phyloP scores from a whole-genome alignment of 129 eudicot genomes.

The Sambucus nigra region DNA sequence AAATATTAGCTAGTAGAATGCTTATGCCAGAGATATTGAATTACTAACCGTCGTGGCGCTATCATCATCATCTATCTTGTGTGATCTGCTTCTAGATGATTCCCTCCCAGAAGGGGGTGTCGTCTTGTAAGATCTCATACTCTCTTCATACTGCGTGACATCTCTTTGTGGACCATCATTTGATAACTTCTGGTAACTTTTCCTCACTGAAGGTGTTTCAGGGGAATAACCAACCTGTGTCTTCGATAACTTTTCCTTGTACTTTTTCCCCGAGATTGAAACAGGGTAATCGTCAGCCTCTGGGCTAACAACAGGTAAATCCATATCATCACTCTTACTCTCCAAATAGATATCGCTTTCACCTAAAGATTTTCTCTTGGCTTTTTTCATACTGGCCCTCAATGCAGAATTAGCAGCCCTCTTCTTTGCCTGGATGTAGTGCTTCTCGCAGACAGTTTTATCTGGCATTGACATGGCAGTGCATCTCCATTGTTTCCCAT shows the following conservation, averaged over 20 bases:
- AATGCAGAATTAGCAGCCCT: conserved; percentile 97
- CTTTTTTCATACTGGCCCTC: conserved; percentile 79
- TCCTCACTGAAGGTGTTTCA: conserved; percentile 44
- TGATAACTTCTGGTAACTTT: too few species aligned
- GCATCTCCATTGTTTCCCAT: conserved; percentile 99
- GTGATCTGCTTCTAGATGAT: conserved; percentile 62
- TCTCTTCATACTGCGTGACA: conserved; percentile 53
- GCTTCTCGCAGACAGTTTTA: conserved; percentile 95
- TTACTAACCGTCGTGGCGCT: conserved; percentile 53
- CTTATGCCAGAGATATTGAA: neutral
- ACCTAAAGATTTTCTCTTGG: conserved; percentile 55
- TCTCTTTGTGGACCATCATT: conserved; percentile 53
- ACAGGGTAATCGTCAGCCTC: conserved; percentile 37
- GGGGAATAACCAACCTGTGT: conserved; percentile 49
- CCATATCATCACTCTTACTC: conserved; percentile 95
- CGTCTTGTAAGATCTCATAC: conserved; percentile 42
- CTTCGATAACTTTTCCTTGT: conserved; percentile 46
- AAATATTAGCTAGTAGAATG: neutral
- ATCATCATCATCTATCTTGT: conserved; percentile 42
- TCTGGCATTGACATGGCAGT: conserved; percentile 99
- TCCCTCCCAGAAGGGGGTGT: conserved; percentile 53
- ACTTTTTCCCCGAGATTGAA: conserved; percentile 42
- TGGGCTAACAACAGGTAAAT: conserved; percentile 33
- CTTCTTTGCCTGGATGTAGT: conserved; percentile 91
- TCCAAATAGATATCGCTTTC: conserved; percentile 68